Evolutionary conservation across 2,329 filamentous ascomycete genomes (phyloP), one percentile per base, ranked within the genome.

Genomic region (Plenodomus tracheiphilus): DNA sequence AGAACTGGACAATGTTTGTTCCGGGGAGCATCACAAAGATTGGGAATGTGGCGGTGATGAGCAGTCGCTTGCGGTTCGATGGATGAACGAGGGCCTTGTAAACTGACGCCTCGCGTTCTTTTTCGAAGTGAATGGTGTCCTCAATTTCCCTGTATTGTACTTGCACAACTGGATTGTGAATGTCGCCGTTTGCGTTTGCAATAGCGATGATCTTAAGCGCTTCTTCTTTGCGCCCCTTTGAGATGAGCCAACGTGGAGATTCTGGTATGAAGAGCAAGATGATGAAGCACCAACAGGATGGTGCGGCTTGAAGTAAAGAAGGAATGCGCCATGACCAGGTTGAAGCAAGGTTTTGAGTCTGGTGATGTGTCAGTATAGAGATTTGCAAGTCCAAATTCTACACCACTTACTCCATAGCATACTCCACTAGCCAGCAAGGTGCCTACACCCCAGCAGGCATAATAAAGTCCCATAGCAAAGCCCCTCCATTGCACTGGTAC

Each of bases 401-500:
- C 13, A 19, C 8, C 5, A 41, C 47, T 43, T 52, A 59, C 53
- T 70, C 70, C 68, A 53, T 75, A 74, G 1, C 78, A 78, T 1
- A 78, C 77, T 62, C 79, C 80, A 6, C 75, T 75, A 2, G 79
- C 78, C 4, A 80, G 52, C 40, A 82, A 79, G 22, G 77, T 80
- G 4, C 80, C 83, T 1, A 74, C 65, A 49, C 72, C 74, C 71
- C 73, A 77, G 50, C 72, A 74, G 7, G 70, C 70, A 55, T 79
- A 80, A 59, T 74, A 81, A 54, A 85, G 74, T 25, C 81, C 84
- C 4, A 82, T 81, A 52, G 83, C 74, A 28, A 81, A 74, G 18
- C 81, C 83, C 56, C 84, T 76, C 66, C 81, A 83, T 2, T 79
- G 77, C 1, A 84, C 83, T 54, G 86, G 83, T 2, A 81, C 76